These are phyloP conservation scores for Phytophthora fragariae DNA, from an alignment of 352 stramenopile species.

Conservation along the genomic window DNA sequence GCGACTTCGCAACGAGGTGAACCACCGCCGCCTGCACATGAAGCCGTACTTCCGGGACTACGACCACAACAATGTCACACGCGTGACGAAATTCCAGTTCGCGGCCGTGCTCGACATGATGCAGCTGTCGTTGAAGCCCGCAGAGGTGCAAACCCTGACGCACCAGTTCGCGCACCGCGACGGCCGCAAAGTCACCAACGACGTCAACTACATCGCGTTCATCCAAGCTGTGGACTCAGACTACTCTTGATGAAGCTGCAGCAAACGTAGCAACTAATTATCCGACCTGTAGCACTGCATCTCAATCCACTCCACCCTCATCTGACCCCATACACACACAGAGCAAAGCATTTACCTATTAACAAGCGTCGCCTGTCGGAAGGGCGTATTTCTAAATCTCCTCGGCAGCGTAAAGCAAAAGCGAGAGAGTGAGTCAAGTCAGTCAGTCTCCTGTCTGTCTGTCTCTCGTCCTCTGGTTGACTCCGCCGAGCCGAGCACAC, in stretches of 20 bases:
- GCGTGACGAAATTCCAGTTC: slow-evolving; percentile 86
- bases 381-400: slow-evolving; percentile 50
- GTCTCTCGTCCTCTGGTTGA: slow-evolving; percentile 40
- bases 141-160: slow-evolving; percentile 62
- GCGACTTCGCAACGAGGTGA: slow-evolving; percentile 62
- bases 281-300: neutral
- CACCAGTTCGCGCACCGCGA: slow-evolving; percentile 62
- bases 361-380: slow-evolving; percentile 44
- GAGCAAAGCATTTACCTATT: slow-evolving; percentile 23
- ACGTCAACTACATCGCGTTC: slow-evolving; percentile 85
- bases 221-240: slow-evolving; percentile 77
- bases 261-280: neutral
- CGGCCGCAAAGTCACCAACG: slow-evolving; percentile 59
- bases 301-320: neutral
- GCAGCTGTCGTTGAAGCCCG: slow-evolving; percentile 58
- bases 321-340: neutral
- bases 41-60: slow-evolving; percentile 92
- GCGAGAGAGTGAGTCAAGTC: neutral
- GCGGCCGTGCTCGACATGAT: slow-evolving; percentile 88
- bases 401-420: slow-evolving; percentile 56
- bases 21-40: slow-evolving; percentile 77
- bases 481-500: slow-evolving; percentile 44
- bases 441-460: neutral
- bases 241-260: slow-evolving; percentile 52
- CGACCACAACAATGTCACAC: slow-evolving; percentile 76